Conservation (phyloP, 2,329 filamentous ascomycete genomes). For the Purpureocillium lavendulum region DNA sequence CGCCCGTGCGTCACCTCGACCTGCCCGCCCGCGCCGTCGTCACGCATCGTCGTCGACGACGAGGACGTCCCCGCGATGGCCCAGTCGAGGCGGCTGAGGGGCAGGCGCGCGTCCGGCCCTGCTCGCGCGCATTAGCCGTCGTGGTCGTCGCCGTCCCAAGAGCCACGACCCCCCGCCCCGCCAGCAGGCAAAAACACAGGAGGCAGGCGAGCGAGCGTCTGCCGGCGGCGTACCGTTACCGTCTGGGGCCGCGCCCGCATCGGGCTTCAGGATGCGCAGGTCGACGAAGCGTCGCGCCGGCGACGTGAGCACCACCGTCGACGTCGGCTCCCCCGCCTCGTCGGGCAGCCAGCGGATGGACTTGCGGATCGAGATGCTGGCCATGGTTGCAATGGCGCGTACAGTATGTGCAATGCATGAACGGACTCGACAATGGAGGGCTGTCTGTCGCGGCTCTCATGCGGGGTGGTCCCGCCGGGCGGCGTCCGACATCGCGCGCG, state of each 20-base stretch:
- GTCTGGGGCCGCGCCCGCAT: constrained; percentile 3
- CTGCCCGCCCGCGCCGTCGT: constrained; percentile 6
- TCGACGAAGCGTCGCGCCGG: constrained; percentile 51
- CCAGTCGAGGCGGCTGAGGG: constrained; percentile 47
- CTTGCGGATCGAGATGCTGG: constrained; percentile 46
- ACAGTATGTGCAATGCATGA: not conserved
- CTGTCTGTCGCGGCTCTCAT: not conserved
- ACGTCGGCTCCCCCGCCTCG: constrained; percentile 48
- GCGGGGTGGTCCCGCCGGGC: not conserved
- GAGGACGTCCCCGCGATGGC: constrained; percentile 51
- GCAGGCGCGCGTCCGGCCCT: constrained; percentile 4
- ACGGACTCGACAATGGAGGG: not conserved
- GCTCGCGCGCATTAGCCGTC: not conserved
- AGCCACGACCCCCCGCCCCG: too few species aligned
- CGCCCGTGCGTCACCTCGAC: constrained; percentile 24
- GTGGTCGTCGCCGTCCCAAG: constrained; percentile 6
- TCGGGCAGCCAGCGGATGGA: constrained; percentile 51
- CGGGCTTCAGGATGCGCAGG: constrained; percentile 40
- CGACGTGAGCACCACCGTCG: constrained; percentile 56
- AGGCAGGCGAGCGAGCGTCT: too few species aligned
- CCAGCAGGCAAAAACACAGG: too few species aligned
- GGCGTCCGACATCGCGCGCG: too few species aligned
- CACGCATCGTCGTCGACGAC: constrained; percentile 16
- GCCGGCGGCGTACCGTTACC: too few species aligned
- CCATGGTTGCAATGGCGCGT: constrained; percentile 26